Evolutionary conservation across 345 rosid species (phyloP), one percentile per base, ranked within the genome.

Genomic region (Salix dunnii): DNA sequence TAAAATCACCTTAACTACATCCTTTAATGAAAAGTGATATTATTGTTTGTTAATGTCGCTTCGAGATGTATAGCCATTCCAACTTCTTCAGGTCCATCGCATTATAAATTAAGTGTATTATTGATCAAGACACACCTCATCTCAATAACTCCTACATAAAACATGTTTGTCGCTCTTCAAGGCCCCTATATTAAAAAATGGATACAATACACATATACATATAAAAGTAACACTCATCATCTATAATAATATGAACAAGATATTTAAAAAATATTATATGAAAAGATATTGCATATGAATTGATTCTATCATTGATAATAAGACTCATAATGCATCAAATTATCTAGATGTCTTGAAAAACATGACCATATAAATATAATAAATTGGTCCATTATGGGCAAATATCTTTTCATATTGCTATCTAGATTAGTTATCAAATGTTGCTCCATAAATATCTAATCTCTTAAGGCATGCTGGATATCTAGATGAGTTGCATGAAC

Each of bases 41-140:
- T 12, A 40, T 40, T 11, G 0, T 40, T 3, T 40, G 3, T 0
- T 9, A 40, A 40, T 2, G 0, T 0, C 0, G 0, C 9, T 40
- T 38, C 0, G 3, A 38, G 42, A 38, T 0, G 12, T 2, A 38
- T 38, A 9, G 2, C 42, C 12, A 1, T 0, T 38, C 6, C 2
- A 38, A 0, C 6, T 9, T 40, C 2, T 40, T 40, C 43, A 40
- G 9, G 43, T 40, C 12, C 12, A 40, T 3, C 43, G 2, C 2
- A 11, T 8, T 3, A 40, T 11, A 9, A 40, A 40, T 40, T 40
- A 9, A 40, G 13, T 0, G 2, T 40, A 40, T 40, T 40, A 40
- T 9, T 40, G 43, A 40, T 4, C 12, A 2, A 10, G 13, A 0
- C 13, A 10, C 2, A 5, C 2, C 13, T 2, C 10, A 40, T 40